phyloP scores from a whole-genome alignment of 1,284 basidiomycete species.

The Cerrena zonata region DNA sequence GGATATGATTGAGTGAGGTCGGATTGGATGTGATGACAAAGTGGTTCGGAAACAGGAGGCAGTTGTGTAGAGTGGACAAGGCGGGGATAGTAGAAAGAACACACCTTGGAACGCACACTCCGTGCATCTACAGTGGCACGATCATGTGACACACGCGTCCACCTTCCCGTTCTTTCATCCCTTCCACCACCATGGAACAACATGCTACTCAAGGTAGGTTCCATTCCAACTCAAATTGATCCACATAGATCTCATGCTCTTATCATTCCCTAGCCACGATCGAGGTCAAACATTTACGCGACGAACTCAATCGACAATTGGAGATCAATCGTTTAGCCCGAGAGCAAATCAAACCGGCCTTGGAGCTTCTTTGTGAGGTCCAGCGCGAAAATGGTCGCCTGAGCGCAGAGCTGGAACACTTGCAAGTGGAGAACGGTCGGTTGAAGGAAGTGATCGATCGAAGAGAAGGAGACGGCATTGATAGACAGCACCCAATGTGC shows the following conservation, averaged over 20 bases:
- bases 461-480: neutral
- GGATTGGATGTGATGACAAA: neutral
- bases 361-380: neutral
- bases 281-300: neutral
- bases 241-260: too few species aligned
- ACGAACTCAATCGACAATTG: neutral
- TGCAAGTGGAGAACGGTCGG: neutral
- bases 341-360: neutral
- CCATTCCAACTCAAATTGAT: too few species aligned
- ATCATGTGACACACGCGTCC: conserved; percentile 2
- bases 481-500: neutral
- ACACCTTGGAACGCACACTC: too few species aligned
- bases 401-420: neutral
- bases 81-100: neutral
- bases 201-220: too few species aligned
- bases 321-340: neutral
- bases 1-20: neutral
- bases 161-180: neutral
- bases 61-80: neutral
- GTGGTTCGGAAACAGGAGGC: neutral
- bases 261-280: neutral
- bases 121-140: conserved; percentile 2
- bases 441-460: neutral
- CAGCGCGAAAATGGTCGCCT: neutral
- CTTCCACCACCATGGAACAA: neutral